Evolutionary conservation across 805 yeast genomes (phyloP).

Genomic region (Wickerhamomyces bisporus): DNA sequence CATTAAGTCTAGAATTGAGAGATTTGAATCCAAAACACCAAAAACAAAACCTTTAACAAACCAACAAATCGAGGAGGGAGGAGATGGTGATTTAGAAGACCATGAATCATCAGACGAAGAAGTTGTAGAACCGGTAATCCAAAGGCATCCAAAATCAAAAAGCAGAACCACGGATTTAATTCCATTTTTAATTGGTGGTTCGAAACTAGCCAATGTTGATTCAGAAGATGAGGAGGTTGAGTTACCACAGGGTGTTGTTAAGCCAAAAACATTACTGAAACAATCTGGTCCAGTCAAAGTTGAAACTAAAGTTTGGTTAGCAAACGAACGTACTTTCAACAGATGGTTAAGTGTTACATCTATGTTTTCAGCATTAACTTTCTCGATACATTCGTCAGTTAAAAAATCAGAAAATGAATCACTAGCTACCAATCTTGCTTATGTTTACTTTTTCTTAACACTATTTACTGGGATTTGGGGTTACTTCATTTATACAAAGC

Average conservation of each 20-base stretch:
- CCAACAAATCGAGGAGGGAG: too few relatives aligned
- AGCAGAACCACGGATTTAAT: slow-evolving; percentile 28
- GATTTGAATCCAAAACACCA: slow-evolving; percentile 15
- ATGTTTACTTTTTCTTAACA: slow-evolving; percentile 74
- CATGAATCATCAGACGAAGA: slow-evolving; percentile 50
- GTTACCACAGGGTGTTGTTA: slow-evolving; percentile 84
- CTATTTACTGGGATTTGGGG: slow-evolving; percentile 88
- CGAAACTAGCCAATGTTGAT: slow-evolving; percentile 52
- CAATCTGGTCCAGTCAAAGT: slow-evolving; percentile 90
- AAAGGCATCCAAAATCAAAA: slow-evolving; percentile 26
- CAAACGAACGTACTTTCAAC: slow-evolving; percentile 95
- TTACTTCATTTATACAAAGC: slow-evolving; percentile 63
- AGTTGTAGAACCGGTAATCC: slow-evolving; percentile 7
- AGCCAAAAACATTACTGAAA: slow-evolving; percentile 74
- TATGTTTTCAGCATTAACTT: slow-evolving; percentile 77
- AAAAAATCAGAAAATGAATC: slow-evolving; percentile 56
- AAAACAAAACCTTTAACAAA: background rate
- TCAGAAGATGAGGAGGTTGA: slow-evolving; percentile 85
- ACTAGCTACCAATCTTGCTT: slow-evolving; percentile 68
- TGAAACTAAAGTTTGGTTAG: slow-evolving; percentile 98
- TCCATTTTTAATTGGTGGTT: slow-evolving; percentile 35
- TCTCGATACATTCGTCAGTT: slow-evolving; percentile 75
- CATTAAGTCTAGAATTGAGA: slow-evolving; percentile 32
- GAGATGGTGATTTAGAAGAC: slow-evolving; percentile 48
- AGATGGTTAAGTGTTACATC: slow-evolving; percentile 92